A percentile compares a stretch with the other conserved stretches of the same genome.
phyloP scores from a whole-genome alignment of 2,329 filamentous ascomycete genomes.

The Nigrospora osmanthi region DNA sequence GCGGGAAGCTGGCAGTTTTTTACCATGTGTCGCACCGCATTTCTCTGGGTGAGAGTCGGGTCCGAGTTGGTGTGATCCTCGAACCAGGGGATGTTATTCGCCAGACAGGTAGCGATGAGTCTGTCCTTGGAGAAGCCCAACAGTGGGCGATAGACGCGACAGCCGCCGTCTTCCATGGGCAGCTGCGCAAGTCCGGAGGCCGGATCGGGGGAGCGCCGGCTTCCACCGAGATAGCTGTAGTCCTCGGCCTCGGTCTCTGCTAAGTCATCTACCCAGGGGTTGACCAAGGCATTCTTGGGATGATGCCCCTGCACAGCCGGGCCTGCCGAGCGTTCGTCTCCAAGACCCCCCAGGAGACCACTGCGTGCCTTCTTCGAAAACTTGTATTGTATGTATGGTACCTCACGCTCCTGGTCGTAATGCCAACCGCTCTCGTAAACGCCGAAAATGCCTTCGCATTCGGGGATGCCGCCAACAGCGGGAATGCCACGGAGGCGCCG shows the following conservation, averaged over 20 bases:
- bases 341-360: conserved; percentile 16
- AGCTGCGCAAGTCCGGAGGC: conserved; percentile 9
- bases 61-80: conserved; percentile 82
- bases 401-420: conserved; percentile 30
- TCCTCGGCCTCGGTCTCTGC: conserved; percentile 14
- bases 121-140: conserved; percentile 63
- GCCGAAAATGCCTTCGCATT: conserved; percentile 69
- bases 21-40: conserved; percentile 67
- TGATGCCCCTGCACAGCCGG: conserved; percentile 9
- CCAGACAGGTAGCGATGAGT: conserved; percentile 66
- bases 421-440: conserved; percentile 58
- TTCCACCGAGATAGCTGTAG: background rate
- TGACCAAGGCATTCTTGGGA: background rate
- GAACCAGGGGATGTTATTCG: conserved; percentile 64
- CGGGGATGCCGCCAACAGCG: conserved; percentile 62
- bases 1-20: conserved; percentile 52
- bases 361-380: conserved; percentile 12
- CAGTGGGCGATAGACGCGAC: conserved; percentile 62
- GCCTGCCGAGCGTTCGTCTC: conserved; percentile 8
- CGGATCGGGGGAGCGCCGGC: conserved; percentile 1
- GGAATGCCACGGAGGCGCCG: conserved; percentile 68
- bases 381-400: conserved; percentile 30
- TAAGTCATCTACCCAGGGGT: conserved; percentile 1
- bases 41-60: conserved; percentile 67
- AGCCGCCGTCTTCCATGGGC: conserved; percentile 54